phyloP scores from a whole-genome alignment of 2,329 filamentous ascomycete species.

The Aciculosporium take region DNA sequence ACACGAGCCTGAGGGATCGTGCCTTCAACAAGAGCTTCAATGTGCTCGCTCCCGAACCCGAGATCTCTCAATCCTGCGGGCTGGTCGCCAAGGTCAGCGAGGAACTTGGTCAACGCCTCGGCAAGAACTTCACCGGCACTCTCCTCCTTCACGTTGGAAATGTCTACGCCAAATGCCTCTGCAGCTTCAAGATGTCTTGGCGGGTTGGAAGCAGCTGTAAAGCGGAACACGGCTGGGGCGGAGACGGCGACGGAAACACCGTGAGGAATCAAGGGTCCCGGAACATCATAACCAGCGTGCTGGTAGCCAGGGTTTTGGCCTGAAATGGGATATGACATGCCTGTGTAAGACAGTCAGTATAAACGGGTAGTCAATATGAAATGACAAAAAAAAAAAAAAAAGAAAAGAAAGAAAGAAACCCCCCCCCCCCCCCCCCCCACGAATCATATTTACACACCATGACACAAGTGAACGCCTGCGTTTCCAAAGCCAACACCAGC shows the following conservation, averaged over 20 bases:
- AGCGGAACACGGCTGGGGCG: conserved; percentile 84
- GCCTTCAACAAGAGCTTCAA: conserved; percentile 79
- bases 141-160: conserved; percentile 74
- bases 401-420: neutral
- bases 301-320: conserved; percentile 84
- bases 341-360: conserved; percentile 19
- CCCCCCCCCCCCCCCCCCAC: too few species aligned
- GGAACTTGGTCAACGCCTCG: conserved; percentile 69
- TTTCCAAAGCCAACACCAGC: conserved; percentile 96
- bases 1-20: conserved; percentile 88
- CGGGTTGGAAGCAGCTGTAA: conserved; percentile 82
- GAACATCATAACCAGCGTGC: conserved; percentile 72
- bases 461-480: conserved; percentile 74
- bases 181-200: conserved; percentile 82
- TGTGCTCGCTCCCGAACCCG: conserved; percentile 61
- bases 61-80: conserved; percentile 71
- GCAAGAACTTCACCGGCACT: conserved; percentile 78
- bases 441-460: conserved; percentile 31
- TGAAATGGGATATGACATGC: conserved; percentile 96
- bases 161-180: conserved; percentile 80
- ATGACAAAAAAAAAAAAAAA: neutral
- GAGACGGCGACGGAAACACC: conserved; percentile 91
- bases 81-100: conserved; percentile 76
- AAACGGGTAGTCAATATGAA: neutral
- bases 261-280: conserved; percentile 75